Evolutionary conservation across 2,329 filamentous ascomycete species (phyloP).

Genomic region (Talaromyces piceae): DNA sequence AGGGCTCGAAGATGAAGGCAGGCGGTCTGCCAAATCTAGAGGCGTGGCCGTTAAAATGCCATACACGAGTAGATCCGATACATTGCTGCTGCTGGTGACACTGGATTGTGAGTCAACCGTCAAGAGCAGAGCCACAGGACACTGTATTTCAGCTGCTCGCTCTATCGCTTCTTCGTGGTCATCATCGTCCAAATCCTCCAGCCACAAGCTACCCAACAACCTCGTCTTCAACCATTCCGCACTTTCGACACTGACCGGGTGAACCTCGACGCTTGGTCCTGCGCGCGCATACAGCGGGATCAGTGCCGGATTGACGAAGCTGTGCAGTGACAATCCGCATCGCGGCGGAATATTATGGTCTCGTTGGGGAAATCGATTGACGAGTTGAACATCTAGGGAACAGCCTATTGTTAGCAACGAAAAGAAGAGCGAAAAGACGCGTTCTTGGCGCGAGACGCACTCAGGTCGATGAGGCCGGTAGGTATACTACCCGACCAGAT

Average conservation of each 20-base stretch:
- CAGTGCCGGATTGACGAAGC: conserved; percentile 33
- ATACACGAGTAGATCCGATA: conserved; percentile 33
- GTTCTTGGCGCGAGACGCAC: neutral
- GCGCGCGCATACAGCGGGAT: conserved; percentile 35
- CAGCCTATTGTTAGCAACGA: neutral
- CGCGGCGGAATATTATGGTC: conserved; percentile 27
- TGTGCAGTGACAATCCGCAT: conserved; percentile 24
- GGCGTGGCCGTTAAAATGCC: conserved; percentile 27
- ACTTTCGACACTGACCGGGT: conserved; percentile 24
- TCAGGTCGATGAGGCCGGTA: conserved; percentile 14
- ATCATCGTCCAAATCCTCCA: conserved; percentile 25
- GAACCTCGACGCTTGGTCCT: conserved; percentile 34
- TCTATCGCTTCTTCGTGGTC: conserved; percentile 13
- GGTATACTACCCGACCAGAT: conserved; percentile 31
- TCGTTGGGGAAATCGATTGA: conserved; percentile 26
- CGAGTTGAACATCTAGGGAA: conserved; percentile 24
- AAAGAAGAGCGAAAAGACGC: conserved; percentile 5
- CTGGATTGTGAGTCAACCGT: conserved; percentile 17
- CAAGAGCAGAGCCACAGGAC: conserved; percentile 33
- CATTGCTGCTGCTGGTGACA: conserved; percentile 10
- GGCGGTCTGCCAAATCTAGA: conserved; percentile 18
- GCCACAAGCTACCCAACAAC: conserved; percentile 28
- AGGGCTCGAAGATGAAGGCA: conserved; percentile 30
- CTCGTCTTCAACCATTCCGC: conserved; percentile 33
- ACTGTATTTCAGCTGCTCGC: conserved; percentile 23